Base-by-base conservation (phyloP, 768 basidiomycete genomes). In the Rhodotorula paludigena region DNA sequence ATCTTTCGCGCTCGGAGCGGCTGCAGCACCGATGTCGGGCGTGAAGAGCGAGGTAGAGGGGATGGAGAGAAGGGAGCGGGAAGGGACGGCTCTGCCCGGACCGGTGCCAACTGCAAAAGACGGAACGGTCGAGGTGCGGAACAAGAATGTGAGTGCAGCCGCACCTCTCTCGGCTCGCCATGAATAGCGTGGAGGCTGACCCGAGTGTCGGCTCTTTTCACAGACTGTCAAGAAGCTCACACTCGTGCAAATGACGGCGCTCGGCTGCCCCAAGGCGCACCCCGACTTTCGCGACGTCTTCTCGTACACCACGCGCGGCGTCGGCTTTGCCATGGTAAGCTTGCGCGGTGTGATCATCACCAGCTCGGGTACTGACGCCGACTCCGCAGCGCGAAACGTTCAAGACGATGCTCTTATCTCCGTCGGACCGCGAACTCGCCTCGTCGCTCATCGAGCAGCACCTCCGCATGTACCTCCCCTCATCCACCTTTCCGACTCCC, bases 321-420 rank as follows among this genome's bases (percentile, higher is more conserved):
- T 71, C 18, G 65, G 35, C 1, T 71, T 67, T 42, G 65, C 70
- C 1, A 52, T 71, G 30, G 70, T 67, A 23, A 28, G 65, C 30
- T 28, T 39, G 2, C 33, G n/a, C n/a, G n/a, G n/a, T 16, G 21
- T 33, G 3, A 21, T 35, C 35, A 14, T 51, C 47, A 7, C 38
- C 21, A 18, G 16, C 25, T 0, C 10, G 28, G 21, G 15, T 12
- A 6, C 10, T 32, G 18, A 36, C 7, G 41, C 47, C 32, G 30
- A 39, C n/a, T 28, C 15, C 18, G 38, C 47, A 68, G 67, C 57
- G 67, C 23, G 0, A 36, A 0, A 51, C 44, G 4, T 68, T 68
- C 67, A 60, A 55, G 33, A 16, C n/a, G 0, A 4, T 16, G n/a
- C 14, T 56, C 12, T 41, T 68, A 25, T 48, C 52, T 15, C 15